Conservation (phyloP, 192 early-diverging fungal species). For the Podila epicladia region DNA sequence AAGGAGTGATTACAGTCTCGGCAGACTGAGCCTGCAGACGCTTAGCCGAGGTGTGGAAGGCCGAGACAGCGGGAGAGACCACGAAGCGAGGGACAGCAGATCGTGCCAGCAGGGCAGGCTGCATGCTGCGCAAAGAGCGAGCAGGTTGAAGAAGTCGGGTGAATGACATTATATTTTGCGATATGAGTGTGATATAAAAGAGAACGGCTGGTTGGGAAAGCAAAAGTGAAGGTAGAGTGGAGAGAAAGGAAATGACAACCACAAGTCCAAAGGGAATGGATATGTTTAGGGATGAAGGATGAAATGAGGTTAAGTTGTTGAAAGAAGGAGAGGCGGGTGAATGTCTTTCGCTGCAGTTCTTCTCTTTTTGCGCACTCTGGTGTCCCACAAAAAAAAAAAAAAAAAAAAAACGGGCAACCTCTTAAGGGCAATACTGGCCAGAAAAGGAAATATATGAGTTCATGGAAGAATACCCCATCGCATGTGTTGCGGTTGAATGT, state of each 20-base stretch:
- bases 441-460: neutral
- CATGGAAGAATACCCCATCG: neutral
- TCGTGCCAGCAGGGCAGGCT: conserved; percentile 6
- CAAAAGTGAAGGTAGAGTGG: neutral
- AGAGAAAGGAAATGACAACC: neutral
- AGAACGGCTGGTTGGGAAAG: neutral
- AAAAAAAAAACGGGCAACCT: neutral
- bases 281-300: neutral
- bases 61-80: conserved; percentile 26
- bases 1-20: conserved; percentile 30
- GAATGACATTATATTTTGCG: conserved; percentile 28
- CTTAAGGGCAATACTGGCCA: neutral
- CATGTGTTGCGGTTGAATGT: no score
- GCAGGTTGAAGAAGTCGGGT: conserved; percentile 26
- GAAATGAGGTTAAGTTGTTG: neutral
- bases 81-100: conserved; percentile 10
- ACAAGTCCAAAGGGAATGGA: neutral
- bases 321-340: neutral
- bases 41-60: conserved; percentile 33
- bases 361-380: neutral
- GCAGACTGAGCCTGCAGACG: conserved; percentile 13
- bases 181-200: neutral
- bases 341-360: neutral
- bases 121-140: conserved; percentile 26
- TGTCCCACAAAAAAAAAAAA: neutral